Conservation (phyloP, 495 filamentous ascomycete species). For the Niebla homalea region DNA sequence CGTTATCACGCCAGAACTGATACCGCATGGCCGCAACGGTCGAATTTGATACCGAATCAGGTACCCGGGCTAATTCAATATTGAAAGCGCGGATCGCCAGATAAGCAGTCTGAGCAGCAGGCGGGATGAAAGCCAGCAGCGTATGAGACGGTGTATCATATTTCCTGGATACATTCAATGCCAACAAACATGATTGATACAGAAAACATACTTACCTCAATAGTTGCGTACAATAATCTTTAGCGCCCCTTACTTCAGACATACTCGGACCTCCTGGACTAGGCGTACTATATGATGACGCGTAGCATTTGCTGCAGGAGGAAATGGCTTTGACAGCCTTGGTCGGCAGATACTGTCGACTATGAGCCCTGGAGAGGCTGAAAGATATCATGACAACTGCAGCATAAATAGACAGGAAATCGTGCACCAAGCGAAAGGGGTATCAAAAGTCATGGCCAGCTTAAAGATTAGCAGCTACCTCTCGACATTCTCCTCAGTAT, state of each 20-base stretch:
- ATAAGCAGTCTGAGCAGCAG: slow-evolving; percentile 59
- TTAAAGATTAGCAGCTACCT: no score
- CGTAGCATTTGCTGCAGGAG: no score
- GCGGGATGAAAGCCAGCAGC: slow-evolving; percentile 72
- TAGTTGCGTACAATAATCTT: background rate
- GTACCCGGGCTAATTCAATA: slow-evolving; percentile 73
- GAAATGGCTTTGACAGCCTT: no score
- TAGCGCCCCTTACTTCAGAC: slow-evolving; percentile 3
- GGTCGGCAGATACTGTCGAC: no score
- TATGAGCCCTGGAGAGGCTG: no score
- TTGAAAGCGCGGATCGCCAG: slow-evolving; percentile 87
- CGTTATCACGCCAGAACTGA: slow-evolving; percentile 84
- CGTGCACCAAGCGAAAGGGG: no score
- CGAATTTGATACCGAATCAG: slow-evolving; percentile 70
- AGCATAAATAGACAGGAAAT: no score
- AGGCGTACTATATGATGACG: slow-evolving; percentile 18
- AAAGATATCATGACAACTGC: no score
- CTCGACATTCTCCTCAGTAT: no score
- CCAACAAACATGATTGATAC: background rate
- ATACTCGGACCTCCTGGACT: slow-evolving; percentile 9
- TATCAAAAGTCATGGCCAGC: no score
- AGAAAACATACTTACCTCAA: background rate
- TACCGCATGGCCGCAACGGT: slow-evolving; percentile 76
- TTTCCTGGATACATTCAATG: slow-evolving; percentile 34
- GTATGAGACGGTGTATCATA: slow-evolving; percentile 79